phyloP scores from a whole-genome alignment of 1,284 basidiomycete species.

The Cryptococcus amylolentus region DNA sequence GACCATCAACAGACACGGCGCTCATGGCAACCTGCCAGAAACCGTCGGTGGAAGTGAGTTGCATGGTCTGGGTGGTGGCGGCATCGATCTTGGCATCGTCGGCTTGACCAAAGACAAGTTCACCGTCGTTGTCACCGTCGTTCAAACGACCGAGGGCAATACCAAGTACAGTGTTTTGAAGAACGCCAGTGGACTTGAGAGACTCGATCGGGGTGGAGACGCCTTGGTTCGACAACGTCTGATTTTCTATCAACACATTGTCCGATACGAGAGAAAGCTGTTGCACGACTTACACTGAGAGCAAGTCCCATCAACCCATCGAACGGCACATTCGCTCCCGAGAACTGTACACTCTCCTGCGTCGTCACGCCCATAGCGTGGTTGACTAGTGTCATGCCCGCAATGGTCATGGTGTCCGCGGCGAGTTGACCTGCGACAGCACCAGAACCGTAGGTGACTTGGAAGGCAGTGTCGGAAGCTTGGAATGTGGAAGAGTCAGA shows the following conservation, averaged over 20 bases:
- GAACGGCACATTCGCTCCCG: slow-evolving; percentile 55
- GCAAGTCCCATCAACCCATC: slow-evolving; percentile 85
- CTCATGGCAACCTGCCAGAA: slow-evolving; percentile 47
- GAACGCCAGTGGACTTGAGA: slow-evolving; percentile 60
- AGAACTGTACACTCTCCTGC: slow-evolving; percentile 24
- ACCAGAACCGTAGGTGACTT: slow-evolving; percentile 74
- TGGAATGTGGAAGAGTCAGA: slow-evolving; percentile 34
- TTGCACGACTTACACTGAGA: slow-evolving; percentile 54
- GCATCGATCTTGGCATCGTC: slow-evolving; percentile 41
- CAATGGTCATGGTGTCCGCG: slow-evolving; percentile 65
- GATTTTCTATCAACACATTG: neutral
- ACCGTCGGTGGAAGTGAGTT: slow-evolving; percentile 22
- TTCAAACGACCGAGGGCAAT: slow-evolving; percentile 71
- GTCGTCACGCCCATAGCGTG: slow-evolving; percentile 67
- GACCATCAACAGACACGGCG: slow-evolving; percentile 28
- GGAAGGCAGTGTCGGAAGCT: slow-evolving; percentile 58
- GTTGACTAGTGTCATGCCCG: slow-evolving; percentile 59
- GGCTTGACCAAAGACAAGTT: slow-evolving; percentile 45
- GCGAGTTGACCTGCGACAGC: slow-evolving; percentile 64
- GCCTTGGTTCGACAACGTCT: slow-evolving; percentile 64
- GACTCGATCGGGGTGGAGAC: slow-evolving; percentile 71
- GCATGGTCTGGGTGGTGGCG: slow-evolving; percentile 24
- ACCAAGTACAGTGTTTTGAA: slow-evolving; percentile 67
- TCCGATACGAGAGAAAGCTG: slow-evolving; percentile 22
- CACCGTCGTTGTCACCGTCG: slow-evolving; percentile 72